Evolutionary conservation across 768 basidiomycete genomes (phyloP).

Genomic region (Paxillus rubicundulus): DNA sequence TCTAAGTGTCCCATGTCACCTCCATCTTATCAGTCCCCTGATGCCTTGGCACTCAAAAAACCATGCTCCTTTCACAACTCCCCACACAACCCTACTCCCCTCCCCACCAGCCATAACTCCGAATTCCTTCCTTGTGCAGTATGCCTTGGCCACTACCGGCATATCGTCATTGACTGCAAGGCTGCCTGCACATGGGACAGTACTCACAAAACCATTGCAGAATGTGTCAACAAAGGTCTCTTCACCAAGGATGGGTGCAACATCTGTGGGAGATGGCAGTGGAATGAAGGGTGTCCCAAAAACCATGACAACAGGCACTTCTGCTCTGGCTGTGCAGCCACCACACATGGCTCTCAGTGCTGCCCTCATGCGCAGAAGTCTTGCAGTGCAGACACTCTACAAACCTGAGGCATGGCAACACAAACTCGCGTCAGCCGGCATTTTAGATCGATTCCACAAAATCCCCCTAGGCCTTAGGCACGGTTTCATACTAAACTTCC

Average conservation of each 20-base stretch:
- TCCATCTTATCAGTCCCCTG: too few species aligned
- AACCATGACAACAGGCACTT: neutral
- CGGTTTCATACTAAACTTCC: conserved; percentile 5
- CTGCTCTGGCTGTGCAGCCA: conserved; percentile 4
- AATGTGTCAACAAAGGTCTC: neutral
- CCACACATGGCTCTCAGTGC: neutral
- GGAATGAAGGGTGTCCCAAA: neutral
- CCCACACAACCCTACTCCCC: too few species aligned
- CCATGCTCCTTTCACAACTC: too few species aligned
- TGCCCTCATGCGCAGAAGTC: conserved; percentile 7
- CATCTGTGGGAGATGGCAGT: conserved; percentile 1
- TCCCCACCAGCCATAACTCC: accelerated
- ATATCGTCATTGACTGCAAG: conserved; percentile 21
- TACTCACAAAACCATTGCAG: neutral
- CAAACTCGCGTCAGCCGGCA: neutral
- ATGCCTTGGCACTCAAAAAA: too few species aligned
- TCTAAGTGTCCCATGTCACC: too few species aligned
- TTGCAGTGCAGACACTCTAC: neutral
- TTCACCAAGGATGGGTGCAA: conserved; percentile 14
- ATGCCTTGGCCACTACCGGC: conserved; percentile 31
- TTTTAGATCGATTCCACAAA: neutral
- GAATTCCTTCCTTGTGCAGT: conserved; percentile 22
- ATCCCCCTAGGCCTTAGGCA: neutral
- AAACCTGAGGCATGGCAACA: conserved; percentile 5
- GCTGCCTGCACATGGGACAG: conserved; percentile 22